phyloP scores from a whole-genome alignment of 345 rosid genomes.

The Sonneratia alba region DNA sequence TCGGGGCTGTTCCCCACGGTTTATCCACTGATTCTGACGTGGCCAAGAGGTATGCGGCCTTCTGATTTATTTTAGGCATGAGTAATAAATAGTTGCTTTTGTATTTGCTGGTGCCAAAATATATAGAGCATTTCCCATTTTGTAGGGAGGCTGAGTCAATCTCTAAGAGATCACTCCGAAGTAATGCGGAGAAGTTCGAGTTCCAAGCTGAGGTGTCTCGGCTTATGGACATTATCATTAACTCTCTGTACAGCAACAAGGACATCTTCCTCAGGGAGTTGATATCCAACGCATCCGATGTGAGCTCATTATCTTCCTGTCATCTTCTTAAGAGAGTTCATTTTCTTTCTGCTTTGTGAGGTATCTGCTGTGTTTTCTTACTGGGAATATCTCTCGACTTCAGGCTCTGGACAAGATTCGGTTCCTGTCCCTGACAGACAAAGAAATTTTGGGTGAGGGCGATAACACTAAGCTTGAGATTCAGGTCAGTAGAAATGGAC shows the following conservation, averaged over 20 bases:
- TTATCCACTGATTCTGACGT: conserved; percentile 90
- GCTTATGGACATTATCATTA: conserved; percentile 94
- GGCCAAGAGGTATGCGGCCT: conserved; percentile 47
- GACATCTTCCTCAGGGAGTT: conserved; percentile 94
- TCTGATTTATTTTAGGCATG: not conserved
- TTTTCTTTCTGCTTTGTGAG: not conserved
- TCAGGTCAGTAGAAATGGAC: conserved; percentile 41
- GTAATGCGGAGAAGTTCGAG: conserved; percentile 82
- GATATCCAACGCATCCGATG: conserved; percentile 99
- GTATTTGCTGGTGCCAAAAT: not conserved
- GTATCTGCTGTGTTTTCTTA: not conserved
- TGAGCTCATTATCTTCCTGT: conserved; percentile 20
- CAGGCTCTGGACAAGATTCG: conserved; percentile 94
- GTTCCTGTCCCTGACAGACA: conserved; percentile 88
- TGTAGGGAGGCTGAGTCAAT: conserved; percentile 86
- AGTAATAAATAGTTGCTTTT: not conserved
- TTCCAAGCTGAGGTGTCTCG: conserved; percentile 99
- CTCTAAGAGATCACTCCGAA: conserved; percentile 78
- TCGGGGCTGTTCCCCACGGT: conserved; percentile 87
- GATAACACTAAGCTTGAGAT: conserved; percentile 86
- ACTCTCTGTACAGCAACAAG: conserved; percentile 96
- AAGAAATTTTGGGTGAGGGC: conserved; percentile 90
- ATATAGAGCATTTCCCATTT: conserved; percentile 3
- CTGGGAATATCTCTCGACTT: too few relatives aligned
- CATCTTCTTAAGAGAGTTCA: not conserved